Evolutionary conservation across 164 flowering plant genomes (phyloP), one percentile per base, ranked within the genome.

Genomic region (Kingdonia uniflora): DNA sequence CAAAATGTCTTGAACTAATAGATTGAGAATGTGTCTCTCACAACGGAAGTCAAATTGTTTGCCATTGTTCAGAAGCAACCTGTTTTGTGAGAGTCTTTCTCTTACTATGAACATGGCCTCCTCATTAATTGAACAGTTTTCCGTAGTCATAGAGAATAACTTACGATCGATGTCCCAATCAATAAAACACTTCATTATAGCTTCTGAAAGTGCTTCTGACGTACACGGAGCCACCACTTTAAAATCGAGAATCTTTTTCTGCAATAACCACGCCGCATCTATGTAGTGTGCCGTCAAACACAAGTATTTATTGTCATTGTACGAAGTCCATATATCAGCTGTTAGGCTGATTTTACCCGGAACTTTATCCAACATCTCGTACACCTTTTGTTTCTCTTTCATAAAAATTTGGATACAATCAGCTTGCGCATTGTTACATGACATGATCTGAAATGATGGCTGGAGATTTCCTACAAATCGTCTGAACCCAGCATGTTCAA

Each of bases 391-490:
- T 49, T 82, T 87, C 77, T 90, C 91, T 58, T 73, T 84, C 58
- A 15, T 60, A 65, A 80, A 87, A 40, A 84, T 78, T 49, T 66
- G 72, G 68, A 77, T 47, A 59, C 91, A 81, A 56, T 71, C 74
- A 44, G 57, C 54, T 69, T 82, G 78, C 19, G 83, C 52, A 19
- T 61, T 68, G 49, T 51, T 58, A 52, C 67, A 52, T 7, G 75
- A 69, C 64, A 70, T 65, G 50, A 74, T 53, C 19, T 78, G 84
- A 67, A 90, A 90, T 58, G 69, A 41, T 15, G 95, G 95, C 68
- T 90, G 94, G 42, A 90, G 79, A 65, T 80, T 82, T 55, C 73
- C 76, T 14, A 82, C 87, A 72, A 84, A 90, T 24, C 70, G 58
- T 59, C 71, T 73, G 64, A 90, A 90, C 13, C 87, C 94, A 24